Base-by-base conservation (phyloP, 805 yeast species). In the Schwanniomyces pseudopolymorphus region DNA sequence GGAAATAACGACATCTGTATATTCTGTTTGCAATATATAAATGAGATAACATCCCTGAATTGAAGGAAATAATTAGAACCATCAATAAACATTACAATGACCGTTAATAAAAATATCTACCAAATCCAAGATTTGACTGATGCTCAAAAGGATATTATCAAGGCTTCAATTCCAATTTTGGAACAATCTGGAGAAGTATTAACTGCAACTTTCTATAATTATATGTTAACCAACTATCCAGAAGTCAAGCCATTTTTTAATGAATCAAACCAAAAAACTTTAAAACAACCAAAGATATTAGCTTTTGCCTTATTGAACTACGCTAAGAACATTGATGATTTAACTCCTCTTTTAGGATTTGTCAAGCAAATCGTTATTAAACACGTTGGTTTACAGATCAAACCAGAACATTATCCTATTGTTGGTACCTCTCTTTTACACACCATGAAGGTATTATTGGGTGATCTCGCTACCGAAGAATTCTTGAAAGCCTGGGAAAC, bases 171-270 rank as follows among this genome's bases (percentile, higher is more conserved):
- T 25, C 89, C 90, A 2, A 73, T 77, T 41, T 67, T 84, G 33
- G 79, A 83, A 60, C 67, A 63, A 44, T 66, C 74, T 39, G 90
- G 89, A 25, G 77, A 71, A 10, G 71, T 63, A 2, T 64, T 85
- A 41, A 83, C 90, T 7, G 58, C 72, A 11, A 64, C 59, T 6
- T 80, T 85, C 58, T 85, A 85, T 62, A 52, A 66, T 16, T 68
- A 72, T 51, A 80, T 85, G 89, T 64, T 85, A 24, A 46, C 54
- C 9, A 72, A 67, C 13, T 67, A 79, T 55, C 82, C 82, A 1
- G 83, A 77, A 52, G 79, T 84, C 7, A 71, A 70, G 51, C 73
- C 81, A n/a, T 75, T 76, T 58, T 85, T 85, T 73, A 85, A 85
- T 60, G 71, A 66, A 51, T 60, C 81, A 2, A 76, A 85, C 60